phyloP scores from a whole-genome alignment of 2,329 filamentous ascomycete species.

The Zymoseptoria pseudotritici region DNA sequence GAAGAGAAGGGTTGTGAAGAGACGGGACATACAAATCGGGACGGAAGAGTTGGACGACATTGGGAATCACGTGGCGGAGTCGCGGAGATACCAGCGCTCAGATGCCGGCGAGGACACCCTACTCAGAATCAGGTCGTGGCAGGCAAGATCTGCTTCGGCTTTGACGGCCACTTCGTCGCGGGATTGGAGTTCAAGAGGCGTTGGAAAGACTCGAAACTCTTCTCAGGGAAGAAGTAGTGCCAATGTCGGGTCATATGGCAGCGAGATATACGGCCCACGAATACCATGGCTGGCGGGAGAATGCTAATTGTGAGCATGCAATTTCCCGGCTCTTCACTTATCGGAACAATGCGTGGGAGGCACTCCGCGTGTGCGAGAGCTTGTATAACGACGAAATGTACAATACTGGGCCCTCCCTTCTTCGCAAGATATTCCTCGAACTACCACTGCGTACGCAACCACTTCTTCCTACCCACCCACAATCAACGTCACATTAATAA shows the following conservation, averaged over 20 bases:
- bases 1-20: slow-evolving; percentile 6
- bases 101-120: background rate
- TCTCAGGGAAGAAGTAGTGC: background rate
- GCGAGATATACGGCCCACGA: too few relatives aligned
- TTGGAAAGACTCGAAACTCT: background rate
- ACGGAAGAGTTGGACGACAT: background rate
- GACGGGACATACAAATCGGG: background rate
- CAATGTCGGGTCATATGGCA: too few relatives aligned
- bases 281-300: too few relatives aligned
- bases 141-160: too few relatives aligned
- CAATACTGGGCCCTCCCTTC: background rate
- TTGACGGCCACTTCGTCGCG: background rate
- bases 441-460: too few relatives aligned
- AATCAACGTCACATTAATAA: slow-evolving; percentile 8
- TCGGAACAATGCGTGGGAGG: background rate
- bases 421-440: background rate
- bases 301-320: too few relatives aligned
- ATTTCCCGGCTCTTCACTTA: background rate
- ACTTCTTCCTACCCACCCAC: background rate
- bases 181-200: background rate
- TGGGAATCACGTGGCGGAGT: background rate
- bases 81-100: background rate
- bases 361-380: background rate
- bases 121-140: background rate
- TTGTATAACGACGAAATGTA: background rate